phyloP scores from a whole-genome alignment of 2,329 filamentous ascomycete genomes.

The Colletotrichum sansevieriae region DNA sequence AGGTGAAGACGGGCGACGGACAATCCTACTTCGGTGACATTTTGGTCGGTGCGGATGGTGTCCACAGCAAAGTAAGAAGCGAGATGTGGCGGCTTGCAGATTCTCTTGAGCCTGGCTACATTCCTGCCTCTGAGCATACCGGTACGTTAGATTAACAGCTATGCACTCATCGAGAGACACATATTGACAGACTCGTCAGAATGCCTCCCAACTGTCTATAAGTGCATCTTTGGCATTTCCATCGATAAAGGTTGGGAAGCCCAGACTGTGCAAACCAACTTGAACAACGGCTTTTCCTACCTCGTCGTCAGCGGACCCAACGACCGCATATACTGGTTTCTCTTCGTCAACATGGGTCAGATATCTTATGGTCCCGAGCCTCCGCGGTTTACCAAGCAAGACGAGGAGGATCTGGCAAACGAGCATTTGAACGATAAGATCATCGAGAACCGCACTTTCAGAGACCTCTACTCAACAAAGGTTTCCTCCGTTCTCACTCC shows the following conservation, averaged over 20 bases:
- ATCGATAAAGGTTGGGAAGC: constrained; percentile 45
- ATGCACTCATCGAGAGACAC: neutral
- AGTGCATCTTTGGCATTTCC: constrained; percentile 56
- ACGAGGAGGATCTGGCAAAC: constrained; percentile 48
- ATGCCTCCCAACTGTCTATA: constrained; percentile 44
- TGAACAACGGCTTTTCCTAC: constrained; percentile 45
- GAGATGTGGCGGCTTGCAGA: constrained; percentile 47
- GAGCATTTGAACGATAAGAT: constrained; percentile 44
- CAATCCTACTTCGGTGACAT: constrained; percentile 21
- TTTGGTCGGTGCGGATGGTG: constrained; percentile 53
- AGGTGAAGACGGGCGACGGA: constrained; percentile 11
- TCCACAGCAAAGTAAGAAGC: constrained; percentile 53
- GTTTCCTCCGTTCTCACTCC: constrained; percentile 49
- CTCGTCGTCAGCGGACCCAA: constrained; percentile 49
- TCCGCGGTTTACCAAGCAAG: constrained; percentile 49
- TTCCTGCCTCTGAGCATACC: constrained; percentile 41
- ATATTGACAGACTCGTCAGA: neutral
- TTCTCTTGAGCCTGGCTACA: constrained; percentile 45
- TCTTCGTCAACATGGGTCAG: constrained; percentile 45
- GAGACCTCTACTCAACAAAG: constrained; percentile 47
- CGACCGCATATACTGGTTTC: constrained; percentile 52
- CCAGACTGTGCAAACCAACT: constrained; percentile 40
- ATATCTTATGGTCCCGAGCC: constrained; percentile 38
- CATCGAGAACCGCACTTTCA: constrained; percentile 47
- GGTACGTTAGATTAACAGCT: constrained; percentile 4